Evolutionary conservation across 805 yeast genomes (phyloP).

Genomic region (Wickerhamomyces subpelliculosus): DNA sequence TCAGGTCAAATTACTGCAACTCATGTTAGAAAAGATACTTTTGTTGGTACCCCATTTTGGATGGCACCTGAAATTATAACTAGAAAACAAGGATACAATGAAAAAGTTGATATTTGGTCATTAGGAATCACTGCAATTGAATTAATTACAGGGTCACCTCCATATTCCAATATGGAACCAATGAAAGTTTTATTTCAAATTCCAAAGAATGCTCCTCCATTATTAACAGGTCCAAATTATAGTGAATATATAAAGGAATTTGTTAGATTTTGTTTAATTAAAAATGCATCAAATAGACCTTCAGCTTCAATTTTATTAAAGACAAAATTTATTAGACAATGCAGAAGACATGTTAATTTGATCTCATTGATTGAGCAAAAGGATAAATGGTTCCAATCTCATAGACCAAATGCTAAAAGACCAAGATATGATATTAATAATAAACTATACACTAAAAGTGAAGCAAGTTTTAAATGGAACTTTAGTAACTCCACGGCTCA

Average conservation of each 20-base stretch:
- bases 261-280: constrained; percentile 56
- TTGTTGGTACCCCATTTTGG: constrained; percentile 97
- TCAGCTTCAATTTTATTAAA: constrained; percentile 48
- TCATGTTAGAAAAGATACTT: constrained; percentile 55
- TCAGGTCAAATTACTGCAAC: constrained; percentile 72
- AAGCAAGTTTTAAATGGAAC: constrained; percentile 20
- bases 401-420: constrained; percentile 22
- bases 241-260: constrained; percentile 45
- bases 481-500: too few species aligned
- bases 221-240: constrained; percentile 35
- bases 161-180: constrained; percentile 66
- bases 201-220: constrained; percentile 61
- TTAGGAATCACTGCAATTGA: constrained; percentile 90
- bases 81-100: constrained; percentile 58
- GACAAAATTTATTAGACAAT: constrained; percentile 41
- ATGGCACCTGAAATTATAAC: constrained; percentile 97
- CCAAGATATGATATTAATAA: constrained; percentile 33
- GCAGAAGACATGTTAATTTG: constrained; percentile 25
- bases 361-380: constrained; percentile 33
- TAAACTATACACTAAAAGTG: constrained; percentile 20
- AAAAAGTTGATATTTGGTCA: constrained; percentile 94
- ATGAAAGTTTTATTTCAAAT: constrained; percentile 68
- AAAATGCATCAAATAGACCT: constrained; percentile 62
- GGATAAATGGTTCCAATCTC: constrained; percentile 27
- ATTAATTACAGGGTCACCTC: constrained; percentile 76